A percentile compares a stretch with the other conserved stretches of the same genome.
Evolutionary conservation across 2,329 filamentous ascomycete genomes (phyloP).

Genomic region (Penicillium sp.): DNA sequence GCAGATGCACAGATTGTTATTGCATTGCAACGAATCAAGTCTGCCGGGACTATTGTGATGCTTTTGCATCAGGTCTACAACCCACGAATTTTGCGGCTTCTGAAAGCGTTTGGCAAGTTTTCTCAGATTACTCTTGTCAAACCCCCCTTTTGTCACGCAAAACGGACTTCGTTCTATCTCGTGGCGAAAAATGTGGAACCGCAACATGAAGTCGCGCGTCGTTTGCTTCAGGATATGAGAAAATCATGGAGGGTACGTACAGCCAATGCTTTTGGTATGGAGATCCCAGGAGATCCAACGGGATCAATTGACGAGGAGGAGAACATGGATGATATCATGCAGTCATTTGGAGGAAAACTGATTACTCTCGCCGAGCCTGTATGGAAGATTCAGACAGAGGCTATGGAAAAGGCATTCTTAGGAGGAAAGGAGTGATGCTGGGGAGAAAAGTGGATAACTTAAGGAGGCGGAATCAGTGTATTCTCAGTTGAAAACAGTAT

Average conservation of each 20-base stretch:
- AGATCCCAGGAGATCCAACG: neutral
- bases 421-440: neutral
- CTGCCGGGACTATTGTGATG: conserved; percentile 1
- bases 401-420: neutral
- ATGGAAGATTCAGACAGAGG: neutral
- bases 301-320: neutral
- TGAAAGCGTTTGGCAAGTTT: neutral
- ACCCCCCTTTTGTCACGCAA: neutral
- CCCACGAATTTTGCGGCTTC: neutral
- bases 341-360: neutral
- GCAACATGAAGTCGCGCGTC: neutral
- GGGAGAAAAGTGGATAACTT: neutral
- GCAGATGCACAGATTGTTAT: neutral
- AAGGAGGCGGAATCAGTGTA: neutral
- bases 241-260: neutral
- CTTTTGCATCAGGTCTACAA: neutral
- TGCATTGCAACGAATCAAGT: conserved; percentile 2
- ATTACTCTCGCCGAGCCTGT: neutral
- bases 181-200: conserved; percentile 1
- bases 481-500: neutral
- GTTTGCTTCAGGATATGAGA: neutral
- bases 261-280: neutral
- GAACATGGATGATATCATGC: neutral
- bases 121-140: neutral
- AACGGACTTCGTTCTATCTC: conserved; percentile 4